Evolutionary conservation across 495 filamentous ascomycete species (phyloP).

Genomic region (Chaetomium fimeti): DNA sequence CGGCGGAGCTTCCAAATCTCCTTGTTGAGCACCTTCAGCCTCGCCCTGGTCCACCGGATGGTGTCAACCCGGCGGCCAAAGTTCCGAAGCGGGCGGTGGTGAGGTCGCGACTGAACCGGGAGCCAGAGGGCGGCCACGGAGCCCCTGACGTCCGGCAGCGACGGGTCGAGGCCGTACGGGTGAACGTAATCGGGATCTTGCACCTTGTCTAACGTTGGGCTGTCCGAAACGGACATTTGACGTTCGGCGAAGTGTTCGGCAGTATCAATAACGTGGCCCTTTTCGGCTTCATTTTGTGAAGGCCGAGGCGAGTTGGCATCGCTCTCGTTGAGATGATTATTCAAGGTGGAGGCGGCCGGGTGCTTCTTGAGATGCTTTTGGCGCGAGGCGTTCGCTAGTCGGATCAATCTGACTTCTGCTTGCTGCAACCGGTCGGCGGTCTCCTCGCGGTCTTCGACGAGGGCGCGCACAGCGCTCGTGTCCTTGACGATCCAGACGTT

Average conservation of each 20-base stretch:
- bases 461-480: conserved; percentile 53
- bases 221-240: conserved; percentile 26
- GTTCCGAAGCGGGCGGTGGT: conserved; percentile 49
- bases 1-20: conserved; percentile 62
- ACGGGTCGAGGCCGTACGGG: conserved; percentile 43
- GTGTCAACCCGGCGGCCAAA: conserved; percentile 68
- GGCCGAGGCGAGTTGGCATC: neutral
- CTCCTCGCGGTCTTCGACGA: conserved; percentile 60
- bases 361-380: conserved; percentile 47
- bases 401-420: conserved; percentile 64
- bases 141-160: conserved; percentile 52
- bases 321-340: conserved; percentile 8
- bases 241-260: conserved; percentile 24
- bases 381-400: conserved; percentile 56
- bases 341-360: conserved; percentile 36
- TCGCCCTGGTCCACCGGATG: conserved; percentile 76
- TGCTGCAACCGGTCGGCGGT: conserved; percentile 61
- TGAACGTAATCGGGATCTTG: conserved; percentile 34
- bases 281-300: conserved; percentile 26
- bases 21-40: conserved; percentile 70
- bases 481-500: conserved; percentile 63
- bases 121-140: conserved; percentile 77
- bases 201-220: conserved; percentile 19
- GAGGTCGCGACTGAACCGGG: conserved; percentile 57
- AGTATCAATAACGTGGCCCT: conserved; percentile 24